Conservation (phyloP, 371 early-diverging fungal genomes). For the Syncephalastrum monosporum region DNA sequence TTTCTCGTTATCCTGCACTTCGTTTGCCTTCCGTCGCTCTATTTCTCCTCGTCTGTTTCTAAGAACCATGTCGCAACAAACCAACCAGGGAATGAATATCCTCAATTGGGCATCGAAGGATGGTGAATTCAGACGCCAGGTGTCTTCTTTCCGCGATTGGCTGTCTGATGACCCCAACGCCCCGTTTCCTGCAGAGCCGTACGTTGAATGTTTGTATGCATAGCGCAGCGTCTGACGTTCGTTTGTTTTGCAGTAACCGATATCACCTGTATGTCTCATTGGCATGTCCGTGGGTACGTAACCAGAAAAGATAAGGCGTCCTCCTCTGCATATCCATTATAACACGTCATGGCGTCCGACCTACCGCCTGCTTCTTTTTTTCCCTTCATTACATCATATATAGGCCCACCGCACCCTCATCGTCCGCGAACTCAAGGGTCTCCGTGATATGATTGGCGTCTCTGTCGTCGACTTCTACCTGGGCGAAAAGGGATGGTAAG, state of each 20-base stretch:
- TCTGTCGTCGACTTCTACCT: slow-evolving; percentile 84
- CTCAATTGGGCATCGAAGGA: slow-evolving; percentile 78
- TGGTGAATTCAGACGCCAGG: slow-evolving; percentile 87
- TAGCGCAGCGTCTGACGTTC: neutral
- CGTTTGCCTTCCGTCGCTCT: neutral
- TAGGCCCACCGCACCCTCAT: slow-evolving; percentile 86
- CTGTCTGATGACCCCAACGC: slow-evolving; percentile 61
- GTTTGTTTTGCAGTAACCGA: slow-evolving; percentile 52
- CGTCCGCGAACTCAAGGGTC: slow-evolving; percentile 84
- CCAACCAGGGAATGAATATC: slow-evolving; percentile 25
- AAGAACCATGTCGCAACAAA: slow-evolving; percentile 9
- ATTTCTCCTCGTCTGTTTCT: slow-evolving; percentile 4
- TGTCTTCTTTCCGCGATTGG: slow-evolving; percentile 77
- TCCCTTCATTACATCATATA: no score
- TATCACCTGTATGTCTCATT: slow-evolving; percentile 77
- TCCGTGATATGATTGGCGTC: slow-evolving; percentile 76
- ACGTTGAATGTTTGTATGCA: slow-evolving; percentile 15
- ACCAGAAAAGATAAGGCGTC: neutral
- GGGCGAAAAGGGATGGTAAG: slow-evolving; percentile 76
- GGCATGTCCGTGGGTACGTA: slow-evolving; percentile 85
- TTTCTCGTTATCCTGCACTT: slow-evolving; percentile 1
- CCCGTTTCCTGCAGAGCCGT: slow-evolving; percentile 76
- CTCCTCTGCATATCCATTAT: neutral
- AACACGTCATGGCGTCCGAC: no score
- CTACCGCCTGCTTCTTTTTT: no score